Percentiles rank a stretch among this genome's conserved stretches.
Evolutionary conservation across 495 filamentous ascomycete genomes (phyloP).

Genomic region (Penicillium diatomitis): DNA sequence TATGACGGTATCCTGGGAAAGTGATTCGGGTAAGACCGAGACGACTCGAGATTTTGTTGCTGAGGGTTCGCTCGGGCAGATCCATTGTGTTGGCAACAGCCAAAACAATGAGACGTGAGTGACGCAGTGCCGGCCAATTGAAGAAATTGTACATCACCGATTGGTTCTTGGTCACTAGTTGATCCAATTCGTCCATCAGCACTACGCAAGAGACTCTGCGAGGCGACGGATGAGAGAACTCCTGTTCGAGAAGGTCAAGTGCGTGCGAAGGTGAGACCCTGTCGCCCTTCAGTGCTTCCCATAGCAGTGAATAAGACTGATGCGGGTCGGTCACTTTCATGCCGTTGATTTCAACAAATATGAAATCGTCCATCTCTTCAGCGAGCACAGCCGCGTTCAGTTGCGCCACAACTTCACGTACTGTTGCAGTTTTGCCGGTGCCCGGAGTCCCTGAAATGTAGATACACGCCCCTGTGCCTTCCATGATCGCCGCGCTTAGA

Average conservation of each 20-base stretch:
- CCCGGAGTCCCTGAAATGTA: constrained; percentile 99
- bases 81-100: constrained; percentile 99
- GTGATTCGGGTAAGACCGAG: constrained; percentile 86
- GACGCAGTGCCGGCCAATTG: constrained; percentile 94
- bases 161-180: constrained; percentile 94
- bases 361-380: constrained; percentile 97
- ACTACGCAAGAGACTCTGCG: constrained; percentile 93
- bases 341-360: constrained; percentile 98
- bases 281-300: constrained; percentile 92
- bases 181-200: constrained; percentile 97
- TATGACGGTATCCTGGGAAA: constrained; percentile 94
- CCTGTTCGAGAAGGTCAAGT: constrained; percentile 77
- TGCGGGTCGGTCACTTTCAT: constrained; percentile 99
- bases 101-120: constrained; percentile 87
- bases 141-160: constrained; percentile 99
- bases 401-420: constrained; percentile 87
- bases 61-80: constrained; percentile 88
- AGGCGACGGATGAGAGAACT: constrained; percentile 85
- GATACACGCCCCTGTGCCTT: constrained; percentile 88
- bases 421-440: constrained; percentile 98
- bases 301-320: constrained; percentile 89
- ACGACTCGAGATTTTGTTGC: constrained; percentile 94
- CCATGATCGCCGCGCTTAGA: constrained; percentile 88
- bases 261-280: constrained; percentile 88
- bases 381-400: constrained; percentile 74